Conservation (phyloP, 179 eudicot genomes). For the Beta macrorhiza region DNA sequence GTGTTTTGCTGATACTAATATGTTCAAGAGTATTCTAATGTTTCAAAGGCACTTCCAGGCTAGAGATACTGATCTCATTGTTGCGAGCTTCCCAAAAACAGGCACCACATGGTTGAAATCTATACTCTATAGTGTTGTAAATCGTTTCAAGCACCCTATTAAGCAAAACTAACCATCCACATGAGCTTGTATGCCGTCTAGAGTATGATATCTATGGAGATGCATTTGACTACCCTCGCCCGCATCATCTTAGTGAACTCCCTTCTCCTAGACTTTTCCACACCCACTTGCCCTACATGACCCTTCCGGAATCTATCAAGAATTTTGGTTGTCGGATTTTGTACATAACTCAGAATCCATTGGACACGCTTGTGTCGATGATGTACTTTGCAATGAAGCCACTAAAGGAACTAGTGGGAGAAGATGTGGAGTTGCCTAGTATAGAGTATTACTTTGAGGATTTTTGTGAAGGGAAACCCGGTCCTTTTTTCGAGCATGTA, state of each 20-base stretch:
- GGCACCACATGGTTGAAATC: conserved; percentile 25
- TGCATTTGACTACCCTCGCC: conserved; percentile 3
- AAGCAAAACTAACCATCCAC: conserved; percentile 15
- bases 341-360: neutral
- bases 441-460: neutral
- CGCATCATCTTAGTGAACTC: neutral
- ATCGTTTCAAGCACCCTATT: neutral
- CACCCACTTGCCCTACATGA: conserved; percentile 1
- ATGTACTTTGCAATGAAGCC: neutral
- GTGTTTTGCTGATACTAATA: neutral
- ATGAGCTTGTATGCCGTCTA: conserved; percentile 10
- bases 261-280: conserved; percentile 7
- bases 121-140: conserved; percentile 7
- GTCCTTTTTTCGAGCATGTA: neutral
- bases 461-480: neutral
- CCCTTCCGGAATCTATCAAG: neutral
- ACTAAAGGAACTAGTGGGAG: neutral
- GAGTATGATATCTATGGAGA: neutral
- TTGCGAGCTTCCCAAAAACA: conserved; percentile 19
- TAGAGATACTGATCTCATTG: conserved; percentile 5
- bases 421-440: neutral
- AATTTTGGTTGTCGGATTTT: neutral
- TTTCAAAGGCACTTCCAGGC: conserved; percentile 21
- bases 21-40: conserved; percentile 9
- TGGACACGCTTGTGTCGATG: neutral